phyloP scores from a whole-genome alignment of 1,139 yeast species.

The Pichia sp. region DNA sequence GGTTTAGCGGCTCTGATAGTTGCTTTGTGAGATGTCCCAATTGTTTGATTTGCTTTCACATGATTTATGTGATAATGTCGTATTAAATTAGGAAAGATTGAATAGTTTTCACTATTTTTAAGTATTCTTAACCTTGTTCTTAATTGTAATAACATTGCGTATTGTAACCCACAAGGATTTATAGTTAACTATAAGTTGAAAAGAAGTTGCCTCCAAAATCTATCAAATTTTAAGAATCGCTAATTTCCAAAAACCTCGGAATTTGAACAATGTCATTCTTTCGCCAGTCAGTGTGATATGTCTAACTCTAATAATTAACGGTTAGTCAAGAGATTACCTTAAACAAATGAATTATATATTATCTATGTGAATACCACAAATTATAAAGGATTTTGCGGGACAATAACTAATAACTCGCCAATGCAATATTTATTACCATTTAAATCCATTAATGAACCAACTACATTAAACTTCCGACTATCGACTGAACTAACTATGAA shows the following conservation, averaged over 20 bases:
- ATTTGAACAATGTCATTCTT: too few relatives aligned
- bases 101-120: neutral
- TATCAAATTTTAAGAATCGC: neutral
- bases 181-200: neutral
- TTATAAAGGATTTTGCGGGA: constrained; percentile 15
- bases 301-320: too few relatives aligned
- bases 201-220: neutral
- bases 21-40: neutral
- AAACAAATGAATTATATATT: too few relatives aligned
- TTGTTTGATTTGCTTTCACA: neutral
- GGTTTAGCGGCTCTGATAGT: neutral
- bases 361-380: too few relatives aligned
- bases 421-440: constrained; percentile 18
- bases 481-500: constrained; percentile 14
- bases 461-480: constrained; percentile 20
- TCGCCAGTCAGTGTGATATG: too few relatives aligned
- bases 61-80: neutral
- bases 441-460: constrained; percentile 17
- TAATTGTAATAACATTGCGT: neutral
- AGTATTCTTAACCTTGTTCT: neutral
- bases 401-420: constrained; percentile 23
- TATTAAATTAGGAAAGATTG: neutral
- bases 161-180: neutral
- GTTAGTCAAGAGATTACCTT: too few relatives aligned
- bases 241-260: too few relatives aligned